Base-by-base conservation (phyloP, 495 filamentous ascomycete genomes). In the Haplographium delicatum region DNA sequence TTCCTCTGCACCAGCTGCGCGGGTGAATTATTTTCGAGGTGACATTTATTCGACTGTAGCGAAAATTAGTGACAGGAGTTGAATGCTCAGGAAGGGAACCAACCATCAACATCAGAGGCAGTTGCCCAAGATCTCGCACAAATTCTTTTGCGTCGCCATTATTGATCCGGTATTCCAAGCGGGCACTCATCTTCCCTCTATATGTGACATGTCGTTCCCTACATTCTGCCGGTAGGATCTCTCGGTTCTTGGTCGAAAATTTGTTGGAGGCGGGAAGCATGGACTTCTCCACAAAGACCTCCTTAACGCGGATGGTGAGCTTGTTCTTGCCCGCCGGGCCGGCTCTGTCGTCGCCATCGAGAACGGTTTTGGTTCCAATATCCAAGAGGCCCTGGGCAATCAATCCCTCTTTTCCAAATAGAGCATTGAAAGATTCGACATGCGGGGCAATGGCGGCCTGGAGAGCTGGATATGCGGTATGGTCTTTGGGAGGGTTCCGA, bases 341-440 rank as follows among this genome's bases (percentile, higher is more conserved):
- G 5, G 70, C 66, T 41, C 78, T 63, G 16, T 70, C 69, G 41
- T 85, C 80, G 39, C 88, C 89, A 67, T 97, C 90, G 27, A 96
- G 75, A 64, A 88, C 90, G 2, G 78, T 78, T 69, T 89, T 93
- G 51, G 82, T 87, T 48, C 93, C 93, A 62, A 97, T 96, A 61
- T 98, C 93, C 61, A 78, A 79, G 46, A 96, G 58, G 10, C 78
- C 89, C 19, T 83, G 80, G 43, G 88, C 83, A 35, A 98, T 68
- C 20, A 95, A 75, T 37, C 83, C 80, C 37, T 74, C 68, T 56
- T 78, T 75, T 11, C 82, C 82, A 60, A 96, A 89, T 31, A 96
- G 71, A n/a, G 86, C 84, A 73, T 98, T 95, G 81, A 96, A 97
- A 7, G 93, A 91, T 54, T 96, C 82, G 62, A 96, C 82, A 65